Evolutionary conservation across 1,284 basidiomycete genomes (phyloP).

Genomic region (Boletus sp.): DNA sequence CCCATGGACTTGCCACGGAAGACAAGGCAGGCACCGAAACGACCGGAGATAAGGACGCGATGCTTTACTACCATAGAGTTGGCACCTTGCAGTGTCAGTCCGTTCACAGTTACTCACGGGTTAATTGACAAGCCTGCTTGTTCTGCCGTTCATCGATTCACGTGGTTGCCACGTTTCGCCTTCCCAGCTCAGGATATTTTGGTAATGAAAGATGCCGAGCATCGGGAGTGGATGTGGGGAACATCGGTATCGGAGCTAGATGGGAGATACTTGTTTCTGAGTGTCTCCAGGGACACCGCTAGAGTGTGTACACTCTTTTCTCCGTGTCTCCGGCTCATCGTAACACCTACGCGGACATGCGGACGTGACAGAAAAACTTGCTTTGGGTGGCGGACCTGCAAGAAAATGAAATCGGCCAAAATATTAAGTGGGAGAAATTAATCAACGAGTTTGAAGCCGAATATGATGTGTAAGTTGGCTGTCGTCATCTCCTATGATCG

Average conservation of each 20-base stretch:
- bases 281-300: constrained; percentile 59
- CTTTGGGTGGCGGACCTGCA: constrained; percentile 70
- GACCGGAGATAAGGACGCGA: constrained; percentile 61
- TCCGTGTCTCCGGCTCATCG: background rate
- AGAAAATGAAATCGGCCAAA: constrained; percentile 52
- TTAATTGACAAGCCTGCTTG: constrained; percentile 5
- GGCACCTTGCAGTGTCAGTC: constrained; percentile 64
- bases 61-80: constrained; percentile 71
- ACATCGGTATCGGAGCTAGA: constrained; percentile 55
- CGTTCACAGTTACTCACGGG: background rate
- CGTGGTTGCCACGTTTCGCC: constrained; percentile 12
- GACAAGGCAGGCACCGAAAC: constrained; percentile 64
- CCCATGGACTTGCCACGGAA: constrained; percentile 47
- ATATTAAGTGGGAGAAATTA: constrained; percentile 70
- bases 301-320: constrained; percentile 39
- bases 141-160: background rate
- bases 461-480: constrained; percentile 52
- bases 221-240: constrained; percentile 69
- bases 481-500: background rate
- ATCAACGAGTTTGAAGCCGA: constrained; percentile 60
- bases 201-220: constrained; percentile 56
- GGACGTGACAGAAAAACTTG: constrained; percentile 58
- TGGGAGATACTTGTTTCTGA: constrained; percentile 60
- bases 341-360: background rate
- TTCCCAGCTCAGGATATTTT: constrained; percentile 61